Evolutionary conservation across 2,329 filamentous ascomycete species (phyloP).

Genomic region (Xylariales sp.): DNA sequence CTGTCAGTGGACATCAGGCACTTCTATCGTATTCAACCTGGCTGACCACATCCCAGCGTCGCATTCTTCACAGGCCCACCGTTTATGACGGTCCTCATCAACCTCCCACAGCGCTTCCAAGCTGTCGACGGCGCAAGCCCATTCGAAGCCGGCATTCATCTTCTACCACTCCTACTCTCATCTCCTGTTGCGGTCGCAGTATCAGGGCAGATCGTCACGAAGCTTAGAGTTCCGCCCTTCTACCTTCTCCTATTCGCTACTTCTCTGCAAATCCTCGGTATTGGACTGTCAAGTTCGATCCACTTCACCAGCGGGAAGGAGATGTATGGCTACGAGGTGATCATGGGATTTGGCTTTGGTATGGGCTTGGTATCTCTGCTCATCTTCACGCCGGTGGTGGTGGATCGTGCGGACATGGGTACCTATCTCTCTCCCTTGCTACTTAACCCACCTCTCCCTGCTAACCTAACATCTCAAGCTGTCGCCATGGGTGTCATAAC

Average conservation of each 20-base stretch:
- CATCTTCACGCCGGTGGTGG: constrained; percentile 26
- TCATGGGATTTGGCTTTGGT: constrained; percentile 34
- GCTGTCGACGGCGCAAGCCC: constrained; percentile 26
- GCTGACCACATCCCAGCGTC: constrained; percentile 13
- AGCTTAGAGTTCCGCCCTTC: constrained; percentile 23
- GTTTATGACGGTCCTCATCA: constrained; percentile 31
- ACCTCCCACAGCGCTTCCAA: constrained; percentile 32
- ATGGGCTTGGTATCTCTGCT: constrained; percentile 26
- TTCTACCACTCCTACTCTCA: constrained; percentile 29
- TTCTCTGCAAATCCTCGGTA: constrained; percentile 27
- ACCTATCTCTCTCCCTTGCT: too few species aligned
- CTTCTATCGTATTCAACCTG: neutral
- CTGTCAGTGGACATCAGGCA: constrained; percentile 28
- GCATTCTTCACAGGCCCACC: constrained; percentile 28
- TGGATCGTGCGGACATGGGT: constrained; percentile 26
- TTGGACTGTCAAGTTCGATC: constrained; percentile 27
- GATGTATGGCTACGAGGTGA: constrained; percentile 29
- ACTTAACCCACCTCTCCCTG: too few species aligned
- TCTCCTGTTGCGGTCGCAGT: constrained; percentile 27
- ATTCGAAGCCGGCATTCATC: constrained; percentile 26
- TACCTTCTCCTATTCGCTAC: constrained; percentile 25
- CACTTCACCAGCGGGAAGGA: constrained; percentile 11
- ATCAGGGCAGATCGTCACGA: constrained; percentile 24
- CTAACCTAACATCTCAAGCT: too few species aligned
- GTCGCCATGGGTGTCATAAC: constrained; percentile 32